Conservation (phyloP, 1,284 basidiomycete species). For the Irpex rosettiformis region DNA sequence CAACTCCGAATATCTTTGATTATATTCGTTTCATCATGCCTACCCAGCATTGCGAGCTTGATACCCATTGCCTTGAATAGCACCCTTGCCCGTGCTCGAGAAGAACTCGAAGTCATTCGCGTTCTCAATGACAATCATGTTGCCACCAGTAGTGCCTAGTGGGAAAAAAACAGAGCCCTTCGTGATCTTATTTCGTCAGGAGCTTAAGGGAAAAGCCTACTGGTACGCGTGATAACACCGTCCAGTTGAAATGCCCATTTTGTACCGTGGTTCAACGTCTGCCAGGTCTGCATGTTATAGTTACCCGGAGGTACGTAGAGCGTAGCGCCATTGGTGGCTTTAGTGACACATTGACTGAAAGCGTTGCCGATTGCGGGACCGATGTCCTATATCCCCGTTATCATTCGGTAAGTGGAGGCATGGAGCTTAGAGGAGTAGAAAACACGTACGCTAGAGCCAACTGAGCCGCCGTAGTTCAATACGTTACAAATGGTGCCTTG, state of each 20-base stretch:
- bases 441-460: conserved; percentile 25
- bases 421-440: not conserved
- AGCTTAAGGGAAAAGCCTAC: conserved; percentile 12
- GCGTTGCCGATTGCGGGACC: conserved; percentile 32
- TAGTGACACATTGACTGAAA: conserved; percentile 30
- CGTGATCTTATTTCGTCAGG: not conserved
- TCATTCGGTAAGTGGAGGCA: not conserved
- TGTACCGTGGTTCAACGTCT: conserved; percentile 26
- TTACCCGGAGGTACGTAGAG: conserved; percentile 30
- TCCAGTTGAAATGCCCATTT: conserved; percentile 34
- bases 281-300: conserved; percentile 32
- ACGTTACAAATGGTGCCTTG: conserved; percentile 30
- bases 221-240: conserved; percentile 29
- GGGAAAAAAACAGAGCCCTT: not conserved
- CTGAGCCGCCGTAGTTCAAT: conserved; percentile 28
- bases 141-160: conserved; percentile 27
- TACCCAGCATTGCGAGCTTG: conserved; percentile 33
- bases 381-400: conserved; percentile 20
- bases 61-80: conserved; percentile 32
- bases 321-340: conserved; percentile 25
- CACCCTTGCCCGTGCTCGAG: conserved; percentile 33
- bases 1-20: not conserved
- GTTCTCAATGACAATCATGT: conserved; percentile 32
- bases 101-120: conserved; percentile 36
- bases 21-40: not conserved